Percentiles rank a stretch among this genome's conserved stretches.
Evolutionary conservation across 306 rosid genomes (phyloP).

Genomic region (Prosopis cineraria): DNA sequence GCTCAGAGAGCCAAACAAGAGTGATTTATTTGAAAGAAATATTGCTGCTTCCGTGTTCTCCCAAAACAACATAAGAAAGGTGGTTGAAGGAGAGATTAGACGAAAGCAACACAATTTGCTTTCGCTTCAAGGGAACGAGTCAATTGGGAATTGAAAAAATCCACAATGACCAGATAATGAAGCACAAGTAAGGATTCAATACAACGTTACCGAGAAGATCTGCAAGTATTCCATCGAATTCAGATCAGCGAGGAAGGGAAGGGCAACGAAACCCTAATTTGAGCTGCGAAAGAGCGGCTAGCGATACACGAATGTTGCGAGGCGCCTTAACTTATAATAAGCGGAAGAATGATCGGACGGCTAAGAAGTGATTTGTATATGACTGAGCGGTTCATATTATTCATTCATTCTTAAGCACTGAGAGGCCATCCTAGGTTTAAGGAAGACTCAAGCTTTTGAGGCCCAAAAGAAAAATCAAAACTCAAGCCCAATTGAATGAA

Average conservation of each 20-base stretch:
- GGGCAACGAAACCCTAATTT: conserved; percentile 17
- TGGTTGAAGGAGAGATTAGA: conserved; percentile 16
- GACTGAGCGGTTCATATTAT: neutral
- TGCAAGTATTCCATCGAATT: neutral
- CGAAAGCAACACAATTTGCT: conserved; percentile 54
- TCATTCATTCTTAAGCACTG: neutral
- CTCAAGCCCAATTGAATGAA: too few relatives aligned
- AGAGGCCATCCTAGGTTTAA: neutral
- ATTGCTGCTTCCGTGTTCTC: conserved; percentile 55
- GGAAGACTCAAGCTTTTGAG: too few relatives aligned
- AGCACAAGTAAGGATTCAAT: conserved; percentile 10
- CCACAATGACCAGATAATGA: conserved; percentile 93
- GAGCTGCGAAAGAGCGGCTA: neutral
- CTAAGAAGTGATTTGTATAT: neutral
- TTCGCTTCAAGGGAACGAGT: conserved; percentile 99
- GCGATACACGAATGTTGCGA: neutral
- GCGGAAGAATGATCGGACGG: conserved; percentile 35
- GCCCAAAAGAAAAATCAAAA: too few relatives aligned
- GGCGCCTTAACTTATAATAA: neutral
- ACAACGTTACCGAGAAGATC: neutral
- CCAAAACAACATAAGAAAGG: conserved; percentile 18
- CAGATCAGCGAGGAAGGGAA: neutral
- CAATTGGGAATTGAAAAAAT: conserved; percentile 59
- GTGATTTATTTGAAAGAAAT: neutral
- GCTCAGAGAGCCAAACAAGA: rapidly evolving